phyloP scores from a whole-genome alignment of 2,329 filamentous ascomycete genomes.

The Aspergillus bombycis region DNA sequence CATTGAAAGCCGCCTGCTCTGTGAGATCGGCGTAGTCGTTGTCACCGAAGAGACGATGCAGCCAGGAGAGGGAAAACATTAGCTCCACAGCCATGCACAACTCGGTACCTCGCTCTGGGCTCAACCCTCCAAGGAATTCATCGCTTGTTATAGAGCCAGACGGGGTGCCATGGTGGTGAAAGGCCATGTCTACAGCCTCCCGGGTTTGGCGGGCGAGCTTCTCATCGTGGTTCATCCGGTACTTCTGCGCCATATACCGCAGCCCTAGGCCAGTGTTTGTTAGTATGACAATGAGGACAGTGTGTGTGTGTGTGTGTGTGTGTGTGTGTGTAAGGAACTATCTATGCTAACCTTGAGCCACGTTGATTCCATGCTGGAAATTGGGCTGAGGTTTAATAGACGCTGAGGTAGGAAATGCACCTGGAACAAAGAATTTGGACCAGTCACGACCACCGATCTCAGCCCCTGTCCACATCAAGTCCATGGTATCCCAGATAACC shows the following conservation, averaged over 20 bases:
- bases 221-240: slow-evolving; percentile 51
- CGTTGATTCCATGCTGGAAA: slow-evolving; percentile 54
- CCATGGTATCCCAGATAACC: slow-evolving; percentile 47
- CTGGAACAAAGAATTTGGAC: slow-evolving; percentile 45
- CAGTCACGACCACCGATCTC: slow-evolving; percentile 31
- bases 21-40: slow-evolving; percentile 54
- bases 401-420: slow-evolving; percentile 39
- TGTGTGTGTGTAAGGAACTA: neutral
- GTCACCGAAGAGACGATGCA: slow-evolving; percentile 54
- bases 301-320: neutral
- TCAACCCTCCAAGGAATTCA: slow-evolving; percentile 51
- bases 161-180: slow-evolving; percentile 51
- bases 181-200: slow-evolving; percentile 52
- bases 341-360: slow-evolving; percentile 41
- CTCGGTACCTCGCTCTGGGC: slow-evolving; percentile 51
- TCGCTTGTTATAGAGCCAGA: slow-evolving; percentile 56
- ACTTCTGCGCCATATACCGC: slow-evolving; percentile 50
- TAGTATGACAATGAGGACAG: neutral
- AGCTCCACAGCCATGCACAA: slow-evolving; percentile 57
- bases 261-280: slow-evolving; percentile 22
- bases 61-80: slow-evolving; percentile 55
- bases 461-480: slow-evolving; percentile 45
- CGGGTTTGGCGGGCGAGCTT: slow-evolving; percentile 44
- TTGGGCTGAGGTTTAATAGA: slow-evolving; percentile 30
- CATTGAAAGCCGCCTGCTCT: slow-evolving; percentile 59